Evolutionary conservation across 2,329 filamentous ascomycete genomes (phyloP).

Genomic region (Botryotinia narcissicola): DNA sequence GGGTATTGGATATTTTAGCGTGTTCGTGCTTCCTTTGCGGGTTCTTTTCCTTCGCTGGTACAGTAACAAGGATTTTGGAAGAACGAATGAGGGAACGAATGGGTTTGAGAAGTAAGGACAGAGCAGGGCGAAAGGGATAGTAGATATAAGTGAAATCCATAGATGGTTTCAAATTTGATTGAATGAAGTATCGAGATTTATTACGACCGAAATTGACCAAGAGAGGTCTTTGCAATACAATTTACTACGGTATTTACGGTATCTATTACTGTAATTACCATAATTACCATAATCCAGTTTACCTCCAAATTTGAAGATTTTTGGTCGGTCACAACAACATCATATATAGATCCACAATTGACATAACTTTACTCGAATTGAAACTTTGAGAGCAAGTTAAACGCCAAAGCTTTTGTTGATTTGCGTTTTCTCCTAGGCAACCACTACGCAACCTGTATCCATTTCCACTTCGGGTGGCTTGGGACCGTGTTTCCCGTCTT

Average conservation of each 20-base stretch:
- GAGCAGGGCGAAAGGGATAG: not conserved
- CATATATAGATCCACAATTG: not conserved
- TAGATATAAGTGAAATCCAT: not conserved
- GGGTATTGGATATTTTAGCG: not conserved
- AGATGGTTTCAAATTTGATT: not conserved
- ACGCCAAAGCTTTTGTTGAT: constrained; percentile 12
- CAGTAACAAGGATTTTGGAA: not conserved
- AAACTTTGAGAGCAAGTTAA: not conserved
- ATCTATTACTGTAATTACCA: not conserved
- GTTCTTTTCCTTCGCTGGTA: not conserved
- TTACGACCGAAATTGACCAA: not conserved
- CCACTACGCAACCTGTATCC: not conserved
- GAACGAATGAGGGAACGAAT: not conserved
- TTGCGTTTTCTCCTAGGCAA: constrained; percentile 1
- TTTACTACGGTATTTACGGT: not conserved
- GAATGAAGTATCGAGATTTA: not conserved
- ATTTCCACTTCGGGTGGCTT: not conserved
- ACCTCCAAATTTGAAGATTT: not conserved
- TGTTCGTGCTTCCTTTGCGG: constrained; percentile 14
- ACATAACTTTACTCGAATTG: not conserved
- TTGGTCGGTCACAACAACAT: constrained; percentile 10
- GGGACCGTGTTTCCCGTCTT: not conserved
- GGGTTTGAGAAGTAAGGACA: not conserved
- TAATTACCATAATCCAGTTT: not conserved
- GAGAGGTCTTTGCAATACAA: not conserved